A percentile compares a stretch with the other conserved stretches of the same genome.
Evolutionary conservation across 2,329 filamentous ascomycete species (phyloP).

Genomic region (Helminthosporium solani): DNA sequence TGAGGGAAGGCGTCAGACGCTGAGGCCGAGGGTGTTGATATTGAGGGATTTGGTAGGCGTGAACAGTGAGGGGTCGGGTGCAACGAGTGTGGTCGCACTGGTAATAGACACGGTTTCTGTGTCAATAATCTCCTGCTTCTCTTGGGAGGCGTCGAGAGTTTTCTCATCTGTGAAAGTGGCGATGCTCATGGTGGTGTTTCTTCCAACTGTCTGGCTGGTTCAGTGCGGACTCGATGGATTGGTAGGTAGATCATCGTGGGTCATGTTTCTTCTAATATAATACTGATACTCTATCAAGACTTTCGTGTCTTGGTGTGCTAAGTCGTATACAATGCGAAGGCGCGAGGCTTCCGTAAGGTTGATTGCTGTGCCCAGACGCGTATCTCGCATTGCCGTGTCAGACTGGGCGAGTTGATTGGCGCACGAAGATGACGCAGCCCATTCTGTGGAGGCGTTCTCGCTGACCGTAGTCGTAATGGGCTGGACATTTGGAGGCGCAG

Average conservation of each 20-base stretch:
- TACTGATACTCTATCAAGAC: neutral
- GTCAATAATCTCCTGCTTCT: constrained; percentile 21
- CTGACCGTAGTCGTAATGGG: too few relatives aligned
- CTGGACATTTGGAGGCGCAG: too few relatives aligned
- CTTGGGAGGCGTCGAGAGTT: constrained; percentile 10
- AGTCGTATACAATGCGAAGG: constrained; percentile 1
- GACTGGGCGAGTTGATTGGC: neutral
- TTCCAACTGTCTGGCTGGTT: too few relatives aligned
- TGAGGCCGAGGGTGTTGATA: constrained; percentile 52
- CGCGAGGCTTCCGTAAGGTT: constrained; percentile 12
- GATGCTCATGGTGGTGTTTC: constrained; percentile 5
- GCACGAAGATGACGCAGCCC: neutral
- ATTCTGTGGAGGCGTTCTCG: too few relatives aligned
- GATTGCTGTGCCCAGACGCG: constrained; percentile 6
- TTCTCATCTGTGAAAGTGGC: constrained; percentile 8
- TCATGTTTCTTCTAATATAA: neutral
- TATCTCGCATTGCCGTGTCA: constrained; percentile 5
- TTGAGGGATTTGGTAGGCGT: constrained; percentile 50
- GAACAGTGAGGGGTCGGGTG: constrained; percentile 34
- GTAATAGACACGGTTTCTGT: constrained; percentile 17
- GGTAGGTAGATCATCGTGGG: constrained; percentile 1
- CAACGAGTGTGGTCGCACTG: constrained; percentile 15
- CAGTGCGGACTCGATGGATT: constrained; percentile 2
- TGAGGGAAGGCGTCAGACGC: constrained; percentile 46
- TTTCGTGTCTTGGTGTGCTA: neutral